These are phyloP conservation scores for Hyaloscypha hepaticicola DNA, from an alignment of 495 filamentous ascomycete genomes.

Conservation along the genomic window DNA sequence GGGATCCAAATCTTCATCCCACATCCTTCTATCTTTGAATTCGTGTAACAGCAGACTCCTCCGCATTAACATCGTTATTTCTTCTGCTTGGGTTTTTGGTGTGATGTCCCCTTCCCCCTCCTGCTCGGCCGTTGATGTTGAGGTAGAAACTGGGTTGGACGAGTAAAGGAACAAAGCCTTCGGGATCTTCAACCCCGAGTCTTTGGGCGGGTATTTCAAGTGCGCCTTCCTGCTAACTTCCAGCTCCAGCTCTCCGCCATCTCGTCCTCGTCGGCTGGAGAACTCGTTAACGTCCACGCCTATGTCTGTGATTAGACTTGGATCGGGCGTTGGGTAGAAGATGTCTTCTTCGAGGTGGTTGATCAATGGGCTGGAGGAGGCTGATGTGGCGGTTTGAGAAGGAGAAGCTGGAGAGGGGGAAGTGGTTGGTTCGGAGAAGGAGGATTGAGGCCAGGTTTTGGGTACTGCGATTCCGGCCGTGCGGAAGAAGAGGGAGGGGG, in stretches of 20 bases:
- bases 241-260: background rate
- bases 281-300: background rate
- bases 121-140: background rate
- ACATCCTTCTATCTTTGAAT: slow-evolving; percentile 21
- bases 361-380: background rate
- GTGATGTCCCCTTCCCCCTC: background rate
- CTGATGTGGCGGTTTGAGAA: no score
- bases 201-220: slow-evolving; percentile 28
- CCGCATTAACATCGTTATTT: slow-evolving; percentile 27
- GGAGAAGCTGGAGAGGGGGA: background rate
- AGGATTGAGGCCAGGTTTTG: slow-evolving; percentile 3
- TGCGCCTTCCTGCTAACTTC: slow-evolving; percentile 12
- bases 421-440: background rate
- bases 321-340: background rate
- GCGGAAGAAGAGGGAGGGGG: slow-evolving; percentile 52
- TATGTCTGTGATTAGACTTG: background rate
- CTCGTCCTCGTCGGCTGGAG: background rate
- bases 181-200: slow-evolving; percentile 27
- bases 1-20: slow-evolving; percentile 24
- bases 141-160: background rate
- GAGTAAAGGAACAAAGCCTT: slow-evolving; percentile 17
- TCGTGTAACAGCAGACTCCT: slow-evolving; percentile 27
- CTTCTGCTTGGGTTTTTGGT: slow-evolving; percentile 19
- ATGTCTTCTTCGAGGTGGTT: background rate
- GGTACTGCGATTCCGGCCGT: slow-evolving; percentile 36